Evolutionary conservation across 2,329 filamentous ascomycete genomes (phyloP), one percentile per base, ranked within the genome.

Genomic region (Leptodontidium sp.): DNA sequence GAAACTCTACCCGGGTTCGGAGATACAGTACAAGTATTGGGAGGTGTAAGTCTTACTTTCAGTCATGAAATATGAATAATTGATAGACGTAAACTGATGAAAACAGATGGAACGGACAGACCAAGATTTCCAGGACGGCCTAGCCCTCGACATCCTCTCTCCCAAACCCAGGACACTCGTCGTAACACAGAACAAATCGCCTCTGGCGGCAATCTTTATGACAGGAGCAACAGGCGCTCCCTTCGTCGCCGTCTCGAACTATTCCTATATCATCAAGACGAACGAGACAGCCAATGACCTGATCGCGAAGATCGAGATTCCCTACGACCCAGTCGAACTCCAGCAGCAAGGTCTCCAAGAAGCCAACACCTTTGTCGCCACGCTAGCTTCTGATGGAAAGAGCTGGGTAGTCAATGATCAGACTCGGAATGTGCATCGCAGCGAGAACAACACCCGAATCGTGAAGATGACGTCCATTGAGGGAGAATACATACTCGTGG

Each of bases 351-450:
- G 69, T 17, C 49, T 74, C 26, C 38, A 69, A 45, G 63, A 65
- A 49, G 45, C 73, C 35, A 74, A 74, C 35, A 73, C 73, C 2
- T 72, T 68, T 53, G 72, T 74, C 32, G 73, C 62, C 6, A 68
- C 65, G 0, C 64, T 74, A 7, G 64, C 73, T 1, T 15, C 68
- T 1, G 72, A 74, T 43, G 14, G 79, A 76, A 64, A 81, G 75
- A 59, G 78, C 76, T 78, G 81, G 81, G 66, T 79, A 71, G 32
- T 82, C 69, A 62, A 80, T 12, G 77, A 78, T 15, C 38, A 38
- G 35, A 68, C 65, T 8, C 45, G 76, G 35, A 79, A 77, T 64
- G 75, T 79, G 11, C 77, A 78, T 66, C 72, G 72, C 7, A 73
- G 68, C 2, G 76, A 78, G 53, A 77, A 77, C 53, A 77, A 77